Evolutionary conservation across 2,329 filamentous ascomycete species (phyloP), one percentile per base, ranked within the genome.

Genomic region (Neofusicoccum umdonicola): DNA sequence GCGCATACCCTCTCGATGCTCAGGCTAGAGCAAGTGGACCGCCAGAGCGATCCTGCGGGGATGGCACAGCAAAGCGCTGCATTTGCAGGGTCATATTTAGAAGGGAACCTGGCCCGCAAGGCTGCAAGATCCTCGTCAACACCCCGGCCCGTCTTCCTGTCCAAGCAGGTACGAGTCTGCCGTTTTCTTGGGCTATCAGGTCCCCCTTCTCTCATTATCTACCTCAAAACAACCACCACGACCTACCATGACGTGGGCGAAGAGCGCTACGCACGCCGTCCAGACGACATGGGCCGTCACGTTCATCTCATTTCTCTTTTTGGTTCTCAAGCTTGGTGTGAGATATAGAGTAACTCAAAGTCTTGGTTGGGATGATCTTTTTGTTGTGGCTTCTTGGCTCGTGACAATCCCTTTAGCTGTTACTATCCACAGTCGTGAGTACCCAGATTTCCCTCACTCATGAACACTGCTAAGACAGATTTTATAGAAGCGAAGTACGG

Each of bases 261-360:
- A 51, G 12, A 8, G 8, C 27, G 12, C 47, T 13, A n/a, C 15
- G 11, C 47, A 12, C 11, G 13, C 37, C 39, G 56, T 60, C 27
- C n/a, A n/a, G 27, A 27, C 44, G 4, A 45, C 56, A 15, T 60
- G 39, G 15, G 56, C 42, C 12, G 22, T 45, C 6, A 44, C 44
- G 8, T 45, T 47, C 13, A 15, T 60, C 31, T 44, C 56, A 12
- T 45, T 62, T 15, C 22, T 51, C 3, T 62, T 62, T 42, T 11
- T 62, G 45, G n/a, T 35, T 17, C 58, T 62, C 45, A 62, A 62
- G 35, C 31, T 62, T 11, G 34, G 44, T 31, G 47, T 51, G n/a
- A 34, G 58, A 27, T 62, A 39, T 19, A 35, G 44, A 39, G 58
- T 62, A 3, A 51, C 47, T 12, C 44, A 19, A 9, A 48, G 58